A percentile compares a stretch with the other conserved stretches of the same genome.
Evolutionary conservation across 208 protist species (phyloP).

Genomic region (Lotmaria passim): DNA sequence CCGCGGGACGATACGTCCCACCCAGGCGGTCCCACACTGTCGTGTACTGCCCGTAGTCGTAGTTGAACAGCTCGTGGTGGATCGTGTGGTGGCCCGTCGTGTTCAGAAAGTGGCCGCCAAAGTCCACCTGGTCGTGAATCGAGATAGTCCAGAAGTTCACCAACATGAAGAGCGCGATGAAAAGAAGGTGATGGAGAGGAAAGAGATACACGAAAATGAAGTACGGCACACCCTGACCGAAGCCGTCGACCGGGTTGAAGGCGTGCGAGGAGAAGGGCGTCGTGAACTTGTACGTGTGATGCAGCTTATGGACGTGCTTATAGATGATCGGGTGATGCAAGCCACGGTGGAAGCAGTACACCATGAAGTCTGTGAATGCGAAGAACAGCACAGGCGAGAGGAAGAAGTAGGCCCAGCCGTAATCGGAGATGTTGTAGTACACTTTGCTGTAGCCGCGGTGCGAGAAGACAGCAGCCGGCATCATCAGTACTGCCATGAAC

Average conservation of each 20-base stretch:
- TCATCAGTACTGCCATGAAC: conserved; percentile 80
- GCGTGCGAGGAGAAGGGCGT: conserved; percentile 93
- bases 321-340: conserved; percentile 93
- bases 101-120: conserved; percentile 80
- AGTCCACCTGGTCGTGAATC: conserved; percentile 94
- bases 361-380: conserved; percentile 92
- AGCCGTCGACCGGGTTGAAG: conserved; percentile 94
- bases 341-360: conserved; percentile 95
- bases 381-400: conserved; percentile 81
- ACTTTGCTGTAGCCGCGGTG: conserved; percentile 82
- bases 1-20: conserved; percentile 77
- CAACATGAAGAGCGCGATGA: conserved; percentile 85
- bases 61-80: conserved; percentile 94
- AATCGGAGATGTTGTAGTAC: conserved; percentile 82
- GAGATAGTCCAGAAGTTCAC: conserved; percentile 96
- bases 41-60: conserved; percentile 95
- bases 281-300: conserved; percentile 91
- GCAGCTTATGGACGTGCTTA: conserved; percentile 91
- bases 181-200: conserved; percentile 88
- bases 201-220: conserved; percentile 92
- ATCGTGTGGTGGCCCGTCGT: conserved; percentile 93
- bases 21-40: conserved; percentile 94
- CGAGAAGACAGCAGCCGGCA: conserved; percentile 66
- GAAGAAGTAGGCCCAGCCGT: conserved; percentile 77
- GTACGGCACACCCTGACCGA: conserved; percentile 93